Evolutionary conservation across 306 rosid genomes (phyloP).

Genomic region (Dalbergia cochinchinensis): DNA sequence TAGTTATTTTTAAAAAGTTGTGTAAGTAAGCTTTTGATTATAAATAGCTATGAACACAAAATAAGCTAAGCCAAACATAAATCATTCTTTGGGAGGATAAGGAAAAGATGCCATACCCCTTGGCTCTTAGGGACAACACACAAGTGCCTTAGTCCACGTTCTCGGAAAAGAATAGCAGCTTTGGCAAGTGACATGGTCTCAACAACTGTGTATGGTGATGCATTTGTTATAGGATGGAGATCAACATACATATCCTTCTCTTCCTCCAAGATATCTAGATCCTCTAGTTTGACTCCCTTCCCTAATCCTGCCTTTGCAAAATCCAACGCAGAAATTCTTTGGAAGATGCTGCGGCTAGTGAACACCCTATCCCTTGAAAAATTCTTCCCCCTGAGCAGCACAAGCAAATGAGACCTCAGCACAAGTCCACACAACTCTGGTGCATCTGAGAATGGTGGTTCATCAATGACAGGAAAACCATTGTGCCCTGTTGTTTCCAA

Average conservation of each 20-base stretch:
- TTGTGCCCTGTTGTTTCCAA: conserved; percentile 75
- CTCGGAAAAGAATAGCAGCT: conserved; percentile 82
- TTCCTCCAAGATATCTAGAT: conserved; percentile 69
- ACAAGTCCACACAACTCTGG: conserved; percentile 85
- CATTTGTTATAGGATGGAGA: conserved; percentile 80
- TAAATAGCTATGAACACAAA: not conserved
- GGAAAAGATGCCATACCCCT: conserved; percentile 60
- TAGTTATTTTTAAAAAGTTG: not conserved
- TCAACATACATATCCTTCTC: conserved; percentile 91
- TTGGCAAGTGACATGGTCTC: conserved; percentile 94
- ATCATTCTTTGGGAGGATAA: conserved; percentile 17
- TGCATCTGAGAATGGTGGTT: conserved; percentile 73
- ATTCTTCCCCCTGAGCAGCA: conserved; percentile 72
- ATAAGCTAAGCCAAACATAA: not conserved
- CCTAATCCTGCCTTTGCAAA: conserved; percentile 91
- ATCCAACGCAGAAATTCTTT: conserved; percentile 60
- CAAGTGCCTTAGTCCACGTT: conserved; percentile 86
- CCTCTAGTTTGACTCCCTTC: conserved; percentile 78
- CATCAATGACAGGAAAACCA: conserved; percentile 95
- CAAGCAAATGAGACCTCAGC: conserved; percentile 87
- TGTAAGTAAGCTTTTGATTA: not conserved
- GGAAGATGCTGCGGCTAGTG: conserved; percentile 42
- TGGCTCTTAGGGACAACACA: conserved; percentile 83
- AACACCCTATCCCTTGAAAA: conserved; percentile 60
- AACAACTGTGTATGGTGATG: conserved; percentile 86